phyloP scores from a whole-genome alignment of 108 stramenopile species.

The Nitzschia sp. region DNA sequence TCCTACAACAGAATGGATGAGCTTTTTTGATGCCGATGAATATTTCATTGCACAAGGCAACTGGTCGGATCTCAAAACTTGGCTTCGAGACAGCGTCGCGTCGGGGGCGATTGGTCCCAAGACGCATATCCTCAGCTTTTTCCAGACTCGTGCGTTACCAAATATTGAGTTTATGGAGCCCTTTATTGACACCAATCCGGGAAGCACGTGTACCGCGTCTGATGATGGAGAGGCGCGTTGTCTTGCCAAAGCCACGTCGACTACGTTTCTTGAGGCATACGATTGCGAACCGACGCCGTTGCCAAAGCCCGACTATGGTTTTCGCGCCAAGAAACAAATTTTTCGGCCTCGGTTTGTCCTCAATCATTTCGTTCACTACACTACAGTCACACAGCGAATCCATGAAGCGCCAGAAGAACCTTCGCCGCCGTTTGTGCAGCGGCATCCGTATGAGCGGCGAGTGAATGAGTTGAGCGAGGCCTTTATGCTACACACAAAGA shows the following conservation, averaged over 20 bases:
- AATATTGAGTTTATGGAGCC: slow-evolving; percentile 46
- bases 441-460: slow-evolving; percentile 34
- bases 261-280: slow-evolving; percentile 63
- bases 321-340: slow-evolving; percentile 82
- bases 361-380: slow-evolving; percentile 83
- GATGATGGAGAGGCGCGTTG: slow-evolving; percentile 24
- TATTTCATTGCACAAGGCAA: slow-evolving; percentile 60
- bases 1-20: slow-evolving; percentile 64
- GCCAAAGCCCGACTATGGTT: slow-evolving; percentile 62
- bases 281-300: slow-evolving; percentile 70
- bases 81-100: slow-evolving; percentile 9
- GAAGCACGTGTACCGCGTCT: slow-evolving; percentile 7
- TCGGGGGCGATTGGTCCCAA: slow-evolving; percentile 22
- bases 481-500: slow-evolving; percentile 82
- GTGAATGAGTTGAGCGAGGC: slow-evolving; percentile 69
- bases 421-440: slow-evolving; percentile 11
- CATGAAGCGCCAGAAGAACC: slow-evolving; percentile 38
- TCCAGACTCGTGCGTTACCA: slow-evolving; percentile 62
- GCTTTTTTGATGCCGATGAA: slow-evolving; percentile 73
- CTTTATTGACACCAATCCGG: not conserved
- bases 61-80: slow-evolving; percentile 27
- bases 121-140: slow-evolving; percentile 57
- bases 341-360: slow-evolving; percentile 73
- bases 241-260: slow-evolving; percentile 32
- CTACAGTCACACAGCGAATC: slow-evolving; percentile 56